These are phyloP conservation scores for Pestalotiopsis sp. DNA, from an alignment of 2,329 filamentous ascomycete species.

Conservation along the genomic window DNA sequence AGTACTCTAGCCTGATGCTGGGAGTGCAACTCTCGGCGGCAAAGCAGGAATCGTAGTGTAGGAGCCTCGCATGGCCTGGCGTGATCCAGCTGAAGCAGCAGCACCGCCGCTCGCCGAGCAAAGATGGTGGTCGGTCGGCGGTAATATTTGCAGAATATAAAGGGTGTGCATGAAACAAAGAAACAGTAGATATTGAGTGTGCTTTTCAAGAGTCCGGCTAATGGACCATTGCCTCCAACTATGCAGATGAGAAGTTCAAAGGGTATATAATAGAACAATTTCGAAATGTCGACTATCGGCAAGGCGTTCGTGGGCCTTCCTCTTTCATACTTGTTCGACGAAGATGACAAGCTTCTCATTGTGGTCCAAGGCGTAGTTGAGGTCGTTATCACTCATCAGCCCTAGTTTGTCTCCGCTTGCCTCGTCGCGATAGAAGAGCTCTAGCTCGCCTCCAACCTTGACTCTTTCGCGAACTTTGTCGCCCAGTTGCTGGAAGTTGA, in stretches of 20 bases:
- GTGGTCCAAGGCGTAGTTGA: slow-evolving; percentile 77
- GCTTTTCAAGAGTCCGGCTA: slow-evolving; percentile 4
- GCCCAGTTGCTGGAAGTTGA: slow-evolving; percentile 75
- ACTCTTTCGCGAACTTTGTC: slow-evolving; percentile 85
- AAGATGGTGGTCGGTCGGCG: background rate
- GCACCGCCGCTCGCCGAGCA: background rate
- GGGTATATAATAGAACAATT: slow-evolving; percentile 16
- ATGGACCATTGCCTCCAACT: background rate
- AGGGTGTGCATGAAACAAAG: background rate
- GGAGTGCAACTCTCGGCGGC: no score
- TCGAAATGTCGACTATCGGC: background rate
- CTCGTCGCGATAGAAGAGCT: slow-evolving; percentile 87
- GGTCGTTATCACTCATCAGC: slow-evolving; percentile 77
- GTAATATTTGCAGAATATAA: background rate
- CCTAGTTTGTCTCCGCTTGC: slow-evolving; percentile 72
- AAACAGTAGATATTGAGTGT: background rate
- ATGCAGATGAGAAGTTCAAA: slow-evolving; percentile 7
- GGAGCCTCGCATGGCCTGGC: no score
- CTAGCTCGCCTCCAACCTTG: slow-evolving; percentile 70
- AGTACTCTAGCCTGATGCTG: no score
- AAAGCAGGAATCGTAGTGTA: no score
- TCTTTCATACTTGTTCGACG: slow-evolving; percentile 55
- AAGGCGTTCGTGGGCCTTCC: background rate
- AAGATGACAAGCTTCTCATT: slow-evolving; percentile 87
- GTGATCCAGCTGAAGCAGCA: background rate